Percentiles rank a stretch among this genome's conserved stretches.
Conservation (phyloP, 306 rosid genomes). For the Sicyos edulis region DNA sequence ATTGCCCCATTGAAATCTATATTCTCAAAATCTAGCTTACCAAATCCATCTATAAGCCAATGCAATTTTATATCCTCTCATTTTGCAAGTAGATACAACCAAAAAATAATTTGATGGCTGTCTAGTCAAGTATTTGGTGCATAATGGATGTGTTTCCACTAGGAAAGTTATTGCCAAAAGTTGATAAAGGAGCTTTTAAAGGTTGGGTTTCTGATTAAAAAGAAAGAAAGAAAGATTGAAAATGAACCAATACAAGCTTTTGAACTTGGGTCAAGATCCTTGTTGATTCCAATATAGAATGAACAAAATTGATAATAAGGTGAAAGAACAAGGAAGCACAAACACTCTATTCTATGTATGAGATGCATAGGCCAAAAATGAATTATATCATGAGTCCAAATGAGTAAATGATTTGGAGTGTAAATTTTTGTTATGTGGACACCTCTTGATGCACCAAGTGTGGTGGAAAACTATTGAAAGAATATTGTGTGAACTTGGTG, state of each 20-base stretch:
- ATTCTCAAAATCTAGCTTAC: constrained; percentile 24
- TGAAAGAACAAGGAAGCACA: neutral
- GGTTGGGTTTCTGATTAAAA: neutral
- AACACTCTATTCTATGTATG: neutral
- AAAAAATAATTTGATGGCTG: constrained; percentile 22
- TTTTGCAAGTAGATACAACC: neutral
- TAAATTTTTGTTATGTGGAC: neutral
- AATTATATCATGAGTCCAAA: neutral
- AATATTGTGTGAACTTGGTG: neutral
- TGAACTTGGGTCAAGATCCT: neutral
- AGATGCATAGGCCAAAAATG: neutral
- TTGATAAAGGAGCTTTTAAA: constrained; percentile 10
- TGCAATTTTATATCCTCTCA: constrained; percentile 24
- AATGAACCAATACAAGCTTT: neutral
- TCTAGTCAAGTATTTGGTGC: constrained; percentile 47
- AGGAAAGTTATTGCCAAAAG: constrained; percentile 19
- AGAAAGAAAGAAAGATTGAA: no score
- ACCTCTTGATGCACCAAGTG: neutral
- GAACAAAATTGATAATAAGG: neutral
- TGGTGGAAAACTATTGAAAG: neutral
- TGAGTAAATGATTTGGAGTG: neutral
- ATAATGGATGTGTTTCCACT: constrained; percentile 79
- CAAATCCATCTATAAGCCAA: constrained; percentile 24
- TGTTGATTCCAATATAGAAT: neutral
- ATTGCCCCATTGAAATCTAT: constrained; percentile 51